phyloP scores from a whole-genome alignment of 371 early-diverging fungal species.

The Entomophthora muscae region DNA sequence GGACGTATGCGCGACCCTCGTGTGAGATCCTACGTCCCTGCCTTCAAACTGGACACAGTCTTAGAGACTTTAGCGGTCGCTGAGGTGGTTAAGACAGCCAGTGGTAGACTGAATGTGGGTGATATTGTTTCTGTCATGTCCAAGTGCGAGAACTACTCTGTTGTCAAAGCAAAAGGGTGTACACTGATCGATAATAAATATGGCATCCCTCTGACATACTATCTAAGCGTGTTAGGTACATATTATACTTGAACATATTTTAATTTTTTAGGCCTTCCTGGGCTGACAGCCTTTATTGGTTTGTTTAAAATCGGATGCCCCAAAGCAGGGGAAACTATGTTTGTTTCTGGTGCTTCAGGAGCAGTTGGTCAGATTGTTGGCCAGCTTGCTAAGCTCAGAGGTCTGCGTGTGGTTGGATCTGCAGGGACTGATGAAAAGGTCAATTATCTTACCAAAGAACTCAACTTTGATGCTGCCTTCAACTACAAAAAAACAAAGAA shows the following conservation, averaged over 20 bases:
- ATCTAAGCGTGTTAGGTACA: slow-evolving; percentile 8
- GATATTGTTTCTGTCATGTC: slow-evolving; percentile 20
- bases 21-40: slow-evolving; percentile 26
- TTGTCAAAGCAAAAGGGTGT: slow-evolving; percentile 17
- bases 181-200: slow-evolving; percentile 15
- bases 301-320: slow-evolving; percentile 26
- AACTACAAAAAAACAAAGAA: slow-evolving; percentile 42
- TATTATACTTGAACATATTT: not conserved
- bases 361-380: slow-evolving; percentile 39
- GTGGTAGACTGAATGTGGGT: slow-evolving; percentile 21
- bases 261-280: slow-evolving; percentile 32
- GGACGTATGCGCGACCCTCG: slow-evolving; percentile 32
- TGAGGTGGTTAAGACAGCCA: slow-evolving; percentile 25
- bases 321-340: slow-evolving; percentile 44
- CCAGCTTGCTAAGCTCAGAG: slow-evolving; percentile 45
- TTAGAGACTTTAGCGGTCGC: slow-evolving; percentile 28
- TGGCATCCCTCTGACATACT: slow-evolving; percentile 23
- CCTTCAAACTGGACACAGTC: slow-evolving; percentile 33
- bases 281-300: slow-evolving; percentile 47
- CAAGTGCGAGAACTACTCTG: slow-evolving; percentile 29
- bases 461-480: slow-evolving; percentile 50
- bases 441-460: slow-evolving; percentile 26
- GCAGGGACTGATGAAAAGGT: slow-evolving; percentile 58
- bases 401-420: slow-evolving; percentile 42
- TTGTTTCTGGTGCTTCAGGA: slow-evolving; percentile 35